Conservation (phyloP, 2,329 filamentous ascomycete species). For the Penicillium brevicompactum region DNA sequence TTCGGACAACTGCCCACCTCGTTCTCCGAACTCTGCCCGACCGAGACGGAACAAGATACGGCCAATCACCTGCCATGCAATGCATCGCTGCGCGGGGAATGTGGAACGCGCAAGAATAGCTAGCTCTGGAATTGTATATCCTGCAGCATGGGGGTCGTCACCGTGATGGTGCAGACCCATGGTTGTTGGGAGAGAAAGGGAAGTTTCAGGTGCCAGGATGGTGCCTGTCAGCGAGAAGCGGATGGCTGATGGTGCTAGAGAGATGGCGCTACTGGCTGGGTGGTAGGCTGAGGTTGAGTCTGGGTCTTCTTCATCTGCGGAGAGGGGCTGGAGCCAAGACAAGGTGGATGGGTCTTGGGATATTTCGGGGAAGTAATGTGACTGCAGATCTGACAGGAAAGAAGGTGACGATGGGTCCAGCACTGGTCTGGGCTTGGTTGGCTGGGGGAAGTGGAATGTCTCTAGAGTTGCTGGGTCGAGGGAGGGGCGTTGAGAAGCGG, state of each 20-base stretch:
- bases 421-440: conserved; percentile 60
- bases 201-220: conserved; percentile 74
- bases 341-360: conserved; percentile 82
- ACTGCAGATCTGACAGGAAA: conserved; percentile 81
- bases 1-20: conserved; percentile 65
- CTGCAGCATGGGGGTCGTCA: conserved; percentile 86
- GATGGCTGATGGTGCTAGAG: conserved; percentile 66
- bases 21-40: conserved; percentile 66
- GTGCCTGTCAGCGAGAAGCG: conserved; percentile 87
- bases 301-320: conserved; percentile 61
- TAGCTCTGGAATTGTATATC: conserved; percentile 89
- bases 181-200: conserved; percentile 72
- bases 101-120: conserved; percentile 77
- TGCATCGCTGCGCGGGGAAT: conserved; percentile 82
- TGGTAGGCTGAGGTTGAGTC: conserved; percentile 79
- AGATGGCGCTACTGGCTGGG: conserved; percentile 70
- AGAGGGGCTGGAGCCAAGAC: conserved; percentile 83
- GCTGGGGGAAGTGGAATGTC: conserved; percentile 48
- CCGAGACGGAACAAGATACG: conserved; percentile 83
- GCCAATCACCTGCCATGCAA: conserved; percentile 89
- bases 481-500: conserved; percentile 42
- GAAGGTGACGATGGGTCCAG: conserved; percentile 81
- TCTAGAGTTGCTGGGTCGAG: conserved; percentile 28
- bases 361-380: conserved; percentile 90
- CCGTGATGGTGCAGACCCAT: conserved; percentile 92